Percentiles rank a stretch among this genome's conserved stretches.
These are phyloP conservation scores for Astraeus odoratus DNA, from an alignment of 768 basidiomycete species.

Conservation along the genomic window DNA sequence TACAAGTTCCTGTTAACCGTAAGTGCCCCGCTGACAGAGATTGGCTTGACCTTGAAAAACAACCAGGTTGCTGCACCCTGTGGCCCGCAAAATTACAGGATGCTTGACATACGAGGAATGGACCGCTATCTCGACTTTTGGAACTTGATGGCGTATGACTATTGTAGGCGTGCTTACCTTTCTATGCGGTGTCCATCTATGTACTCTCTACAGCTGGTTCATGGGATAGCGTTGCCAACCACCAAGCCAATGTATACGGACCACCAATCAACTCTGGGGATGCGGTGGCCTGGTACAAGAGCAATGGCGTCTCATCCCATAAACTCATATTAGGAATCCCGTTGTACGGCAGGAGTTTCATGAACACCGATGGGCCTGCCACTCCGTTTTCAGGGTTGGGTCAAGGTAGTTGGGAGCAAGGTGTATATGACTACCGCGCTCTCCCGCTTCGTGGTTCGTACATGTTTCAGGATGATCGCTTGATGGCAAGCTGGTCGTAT, in stretches of 20 bases:
- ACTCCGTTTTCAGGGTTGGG: slow-evolving; percentile 75
- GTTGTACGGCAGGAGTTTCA: slow-evolving; percentile 89
- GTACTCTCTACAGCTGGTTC: slow-evolving; percentile 50
- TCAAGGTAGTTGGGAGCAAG: slow-evolving; percentile 84
- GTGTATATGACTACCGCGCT: slow-evolving; percentile 89
- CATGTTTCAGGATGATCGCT: slow-evolving; percentile 55
- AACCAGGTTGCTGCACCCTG: slow-evolving; percentile 86
- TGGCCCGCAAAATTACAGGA: slow-evolving; percentile 80
- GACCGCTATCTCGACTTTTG: slow-evolving; percentile 86
- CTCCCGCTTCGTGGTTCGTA: slow-evolving; percentile 73
- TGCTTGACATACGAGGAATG: slow-evolving; percentile 78
- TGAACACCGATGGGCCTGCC: slow-evolving; percentile 79
- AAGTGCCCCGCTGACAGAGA: slow-evolving; percentile 19
- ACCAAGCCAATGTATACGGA: slow-evolving; percentile 84
- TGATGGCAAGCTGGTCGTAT: slow-evolving; percentile 79
- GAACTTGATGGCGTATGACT: slow-evolving; percentile 97
- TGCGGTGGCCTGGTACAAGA: slow-evolving; percentile 64
- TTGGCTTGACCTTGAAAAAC: not conserved
- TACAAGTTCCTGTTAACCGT: slow-evolving; percentile 73
- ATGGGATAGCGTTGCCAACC: slow-evolving; percentile 63
- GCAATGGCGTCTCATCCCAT: slow-evolving; percentile 61
- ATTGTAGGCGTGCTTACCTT: slow-evolving; percentile 39
- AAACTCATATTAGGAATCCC: slow-evolving; percentile 92
- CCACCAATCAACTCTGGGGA: slow-evolving; percentile 55
- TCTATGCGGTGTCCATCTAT: slow-evolving; percentile 8